Evolutionary conservation across 1,284 basidiomycete genomes (phyloP), one percentile per base, ranked within the genome.

Genomic region (Ceratobasidium sp.): DNA sequence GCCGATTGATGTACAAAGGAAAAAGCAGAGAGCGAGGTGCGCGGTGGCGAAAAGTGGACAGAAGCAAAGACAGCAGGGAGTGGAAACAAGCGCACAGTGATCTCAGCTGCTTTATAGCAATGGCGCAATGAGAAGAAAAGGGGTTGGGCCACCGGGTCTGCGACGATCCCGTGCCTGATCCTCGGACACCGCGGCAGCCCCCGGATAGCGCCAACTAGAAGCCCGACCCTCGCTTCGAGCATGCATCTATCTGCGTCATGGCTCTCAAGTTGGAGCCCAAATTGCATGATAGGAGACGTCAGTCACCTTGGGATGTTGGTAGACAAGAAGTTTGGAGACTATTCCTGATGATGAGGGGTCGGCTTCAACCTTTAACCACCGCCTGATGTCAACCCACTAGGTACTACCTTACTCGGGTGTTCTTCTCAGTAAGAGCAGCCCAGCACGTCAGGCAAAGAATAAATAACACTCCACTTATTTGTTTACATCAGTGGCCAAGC

Each of bases 1-100:
- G 52, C 71, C 56, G 19, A 61, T 40, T 51, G 29, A 32, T 40
- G n/a, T 52, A 54, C 46, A 74, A 51, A 71, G 54, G 25, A 40
- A 61, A 40, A 61, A 52, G 51, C 51, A 8, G 51, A 11, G 49
- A n/a, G 68, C 8, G n/a, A 52, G 19, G 15, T 52, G 51, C 51
- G 8, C 51, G 51, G 15, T 37, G 34, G 34, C 32, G 34, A 49
- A 22, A n/a, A 52, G 59, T 54, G 40, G 51, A 49, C 29, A 40
- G 71, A 65, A 66, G 71, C 71, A 40, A 15, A 43, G 37, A 13
- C 5, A 44, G 25, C 6, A 34, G 40, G 54, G 64, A n/a, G 34
- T 9, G 52, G 44, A 62, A 17, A 8, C 49, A 44, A 51, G 51
- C 32, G 44, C 25, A 51, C 43, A 49, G 32, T 34, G 43, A 64